Conservation (phyloP, 1,139 yeast species). For the Hyphopichia wangnamkhiaoensis region DNA sequence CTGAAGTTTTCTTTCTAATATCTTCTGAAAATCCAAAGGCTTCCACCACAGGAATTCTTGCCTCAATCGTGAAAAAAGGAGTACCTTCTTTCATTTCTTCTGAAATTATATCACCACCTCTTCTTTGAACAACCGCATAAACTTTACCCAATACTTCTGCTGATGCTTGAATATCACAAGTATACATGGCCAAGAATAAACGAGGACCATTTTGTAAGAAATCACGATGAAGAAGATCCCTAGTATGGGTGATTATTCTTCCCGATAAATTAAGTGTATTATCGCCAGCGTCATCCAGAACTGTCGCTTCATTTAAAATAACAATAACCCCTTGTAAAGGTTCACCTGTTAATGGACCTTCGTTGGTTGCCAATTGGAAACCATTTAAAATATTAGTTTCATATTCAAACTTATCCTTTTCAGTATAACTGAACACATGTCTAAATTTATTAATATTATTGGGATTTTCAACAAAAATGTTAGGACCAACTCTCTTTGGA, state of each 20-base stretch:
- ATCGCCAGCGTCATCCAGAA: constrained; percentile 29
- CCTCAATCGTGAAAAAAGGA: constrained; percentile 86
- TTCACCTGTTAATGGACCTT: constrained; percentile 89
- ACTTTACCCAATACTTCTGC: constrained; percentile 95
- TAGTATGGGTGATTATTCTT: constrained; percentile 68
- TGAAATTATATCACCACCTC: constrained; percentile 80
- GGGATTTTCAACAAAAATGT: constrained; percentile 63
- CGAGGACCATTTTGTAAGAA: constrained; percentile 85
- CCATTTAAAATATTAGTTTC: constrained; percentile 78
- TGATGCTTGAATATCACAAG: constrained; percentile 93
- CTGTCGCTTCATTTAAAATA: constrained; percentile 37
- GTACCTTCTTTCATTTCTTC: constrained; percentile 99
- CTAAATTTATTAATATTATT: constrained; percentile 32
- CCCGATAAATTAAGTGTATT: constrained; percentile 54
- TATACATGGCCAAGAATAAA: constrained; percentile 85
- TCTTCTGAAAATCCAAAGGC: constrained; percentile 98
- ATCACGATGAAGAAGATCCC: constrained; percentile 70
- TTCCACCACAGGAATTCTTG: constrained; percentile 88
- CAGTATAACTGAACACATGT: constrained; percentile 19
- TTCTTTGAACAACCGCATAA: constrained; percentile 86
- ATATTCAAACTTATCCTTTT: constrained; percentile 40
- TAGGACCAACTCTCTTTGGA: constrained; percentile 76
- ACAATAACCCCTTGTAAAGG: constrained; percentile 81
- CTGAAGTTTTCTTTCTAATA: constrained; percentile 88
- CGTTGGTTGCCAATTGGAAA: constrained; percentile 76